Base-by-base conservation (phyloP, 2,329 filamentous ascomycete species). In the Sarocladium strictum region DNA sequence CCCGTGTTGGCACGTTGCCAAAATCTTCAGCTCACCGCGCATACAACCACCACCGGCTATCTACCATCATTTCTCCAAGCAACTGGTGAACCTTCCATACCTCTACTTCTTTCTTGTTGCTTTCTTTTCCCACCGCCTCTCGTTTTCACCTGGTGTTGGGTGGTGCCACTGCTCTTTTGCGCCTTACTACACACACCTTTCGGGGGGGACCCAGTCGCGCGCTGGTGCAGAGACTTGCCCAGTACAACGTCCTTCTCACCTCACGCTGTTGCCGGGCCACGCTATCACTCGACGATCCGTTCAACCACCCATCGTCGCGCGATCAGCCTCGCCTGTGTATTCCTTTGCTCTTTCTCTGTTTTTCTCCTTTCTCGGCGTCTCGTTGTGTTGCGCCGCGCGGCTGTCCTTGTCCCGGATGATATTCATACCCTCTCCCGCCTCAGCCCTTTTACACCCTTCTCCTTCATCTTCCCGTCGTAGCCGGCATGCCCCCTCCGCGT, bases 201-300 rank as follows among this genome's bases (percentile, higher is more conserved):
- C 17, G 9, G 7, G 38, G 9, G 23, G 24, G n/a, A 15, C 24
- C 43, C 43, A 47, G 43, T 47, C 43, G 23, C 43, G 43, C 43
- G 43, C 43, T 27, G 43, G 43, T 47, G 47, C 47, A 51, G 47
- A 51, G 47, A 51, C 47, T 51, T 51, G 47, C 47, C 27, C 17
- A 17, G 47, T 23, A 5, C 47, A 35, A 51, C 47, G 15, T 33
- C 47, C 17, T 51, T 51, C 47, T 51, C 47, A 51, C 47, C 47
- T 51, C 47, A 51, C 27, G 47, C 29, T 51, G 47, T 51, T 35
- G 17, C 43, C 47, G 27, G 27, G 47, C 47, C 47, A 51, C 47
- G 21, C 47, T 33, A 29, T 27, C 47, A 17, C 47, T 51, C 29
- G 17, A 51, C 47, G 17, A 17, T 11, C 35, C 29, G 14, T 29